A percentile compares a stretch with the other conserved stretches of the same genome.
Evolutionary conservation across 306 rosid species (phyloP).

Genomic region (Lablab purpureus): DNA sequence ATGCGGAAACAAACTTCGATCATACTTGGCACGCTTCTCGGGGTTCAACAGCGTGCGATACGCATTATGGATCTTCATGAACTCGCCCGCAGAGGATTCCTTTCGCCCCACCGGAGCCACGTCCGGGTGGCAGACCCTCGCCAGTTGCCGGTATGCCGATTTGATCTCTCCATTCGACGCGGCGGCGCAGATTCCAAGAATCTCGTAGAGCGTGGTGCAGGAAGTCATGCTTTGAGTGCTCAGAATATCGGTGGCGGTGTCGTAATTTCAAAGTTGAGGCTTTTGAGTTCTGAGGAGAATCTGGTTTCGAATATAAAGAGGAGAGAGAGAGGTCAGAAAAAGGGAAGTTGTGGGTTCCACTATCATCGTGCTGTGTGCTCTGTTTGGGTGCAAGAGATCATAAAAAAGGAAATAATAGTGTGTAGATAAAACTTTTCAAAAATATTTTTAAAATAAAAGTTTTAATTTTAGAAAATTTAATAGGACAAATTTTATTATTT

Average conservation of each 20-base stretch:
- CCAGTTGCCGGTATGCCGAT: slow-evolving; percentile 76
- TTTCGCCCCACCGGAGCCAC: slow-evolving; percentile 58
- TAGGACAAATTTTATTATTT: no score
- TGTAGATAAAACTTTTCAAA: no score
- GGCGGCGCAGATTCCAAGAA: slow-evolving; percentile 63
- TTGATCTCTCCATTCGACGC: slow-evolving; percentile 79
- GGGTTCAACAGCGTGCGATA: slow-evolving; percentile 83
- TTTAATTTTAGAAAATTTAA: no score
- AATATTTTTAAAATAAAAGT: no score
- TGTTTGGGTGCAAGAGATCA: no score
- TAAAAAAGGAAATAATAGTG: no score
- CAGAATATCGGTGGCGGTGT: slow-evolving; percentile 19
- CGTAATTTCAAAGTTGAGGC: neutral
- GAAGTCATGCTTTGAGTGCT: slow-evolving; percentile 38
- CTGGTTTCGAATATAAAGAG: no score
- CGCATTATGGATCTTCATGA: slow-evolving; percentile 73
- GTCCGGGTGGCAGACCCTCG: slow-evolving; percentile 77
- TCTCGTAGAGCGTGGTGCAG: slow-evolving; percentile 64
- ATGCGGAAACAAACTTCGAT: slow-evolving; percentile 37
- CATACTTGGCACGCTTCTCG: slow-evolving; percentile 76
- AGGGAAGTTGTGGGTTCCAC: no score
- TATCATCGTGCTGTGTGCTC: no score
- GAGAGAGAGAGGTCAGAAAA: no score
- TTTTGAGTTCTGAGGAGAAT: no score
- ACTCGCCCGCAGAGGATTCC: slow-evolving; percentile 65